A percentile compares a stretch with the other conserved stretches of the same genome.
Evolutionary conservation across 441 rosid species (phyloP).

Genomic region (Sinapis alba): DNA sequence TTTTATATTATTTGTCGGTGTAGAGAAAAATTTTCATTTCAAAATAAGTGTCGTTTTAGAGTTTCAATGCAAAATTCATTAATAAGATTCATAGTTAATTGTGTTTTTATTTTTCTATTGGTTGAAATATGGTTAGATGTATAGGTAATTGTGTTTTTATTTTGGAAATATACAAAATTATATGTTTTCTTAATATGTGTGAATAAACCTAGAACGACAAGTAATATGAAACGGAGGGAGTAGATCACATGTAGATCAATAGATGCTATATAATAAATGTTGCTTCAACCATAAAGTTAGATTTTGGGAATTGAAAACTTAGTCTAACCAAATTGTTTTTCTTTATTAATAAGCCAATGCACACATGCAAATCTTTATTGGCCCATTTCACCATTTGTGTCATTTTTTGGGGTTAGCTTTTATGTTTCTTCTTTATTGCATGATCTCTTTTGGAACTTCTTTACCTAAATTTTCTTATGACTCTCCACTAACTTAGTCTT

Average conservation of each 20-base stretch:
- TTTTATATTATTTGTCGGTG: no score
- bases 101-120: no score
- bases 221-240: no score
- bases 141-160: no score
- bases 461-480: conserved; percentile 45
- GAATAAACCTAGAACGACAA: no score
- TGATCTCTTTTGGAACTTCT: conserved; percentile 41
- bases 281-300: neutral
- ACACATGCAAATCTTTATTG: conserved; percentile 23
- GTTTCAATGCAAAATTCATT: no score
- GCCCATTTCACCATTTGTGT: conserved; percentile 17
- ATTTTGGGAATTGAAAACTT: conserved; percentile 1
- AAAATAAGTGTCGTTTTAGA: no score
- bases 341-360: conserved; percentile 13
- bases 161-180: no score
- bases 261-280: conserved; percentile 14
- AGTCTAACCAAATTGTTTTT: neutral
- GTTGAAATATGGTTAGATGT: no score
- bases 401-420: conserved; percentile 17
- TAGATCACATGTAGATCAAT: conserved; percentile 18
- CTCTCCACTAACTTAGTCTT: conserved; percentile 28
- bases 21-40: no score
- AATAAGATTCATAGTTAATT: no score
- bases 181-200: no score
- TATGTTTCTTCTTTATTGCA: conserved; percentile 22